Conservation (phyloP, 2,329 filamentous ascomycete species). For the Talaromyces funiculosus region DNA sequence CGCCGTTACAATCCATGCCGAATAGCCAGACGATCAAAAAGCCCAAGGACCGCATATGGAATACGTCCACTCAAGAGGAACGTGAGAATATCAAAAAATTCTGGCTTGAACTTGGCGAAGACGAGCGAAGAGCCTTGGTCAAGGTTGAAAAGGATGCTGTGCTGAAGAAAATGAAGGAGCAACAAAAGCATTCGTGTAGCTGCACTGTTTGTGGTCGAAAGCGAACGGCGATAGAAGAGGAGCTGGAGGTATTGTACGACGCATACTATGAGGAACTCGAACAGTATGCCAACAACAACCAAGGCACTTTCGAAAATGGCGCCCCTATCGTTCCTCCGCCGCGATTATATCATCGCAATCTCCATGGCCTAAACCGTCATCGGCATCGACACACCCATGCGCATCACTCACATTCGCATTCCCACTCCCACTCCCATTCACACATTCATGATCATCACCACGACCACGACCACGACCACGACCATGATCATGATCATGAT, state of each 20-base stretch:
- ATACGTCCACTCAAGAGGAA: constrained; percentile 88
- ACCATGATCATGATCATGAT: not conserved
- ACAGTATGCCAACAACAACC: constrained; percentile 85
- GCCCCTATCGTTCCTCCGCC: constrained; percentile 64
- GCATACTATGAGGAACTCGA: constrained; percentile 98
- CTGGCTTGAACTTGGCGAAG: constrained; percentile 90
- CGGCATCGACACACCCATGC: constrained; percentile 51
- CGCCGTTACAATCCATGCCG: constrained; percentile 38
- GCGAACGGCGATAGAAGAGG: constrained; percentile 93
- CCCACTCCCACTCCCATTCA: constrained; percentile 1
- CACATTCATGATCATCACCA: constrained; percentile 5
- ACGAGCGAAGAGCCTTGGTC: constrained; percentile 88
- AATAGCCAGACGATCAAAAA: constrained; percentile 26
- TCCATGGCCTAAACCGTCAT: constrained; percentile 51
- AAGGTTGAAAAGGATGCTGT: constrained; percentile 99
- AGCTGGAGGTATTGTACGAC: constrained; percentile 94
- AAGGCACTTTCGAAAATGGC: constrained; percentile 55
- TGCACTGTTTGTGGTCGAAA: constrained; percentile 96
- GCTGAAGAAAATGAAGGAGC: constrained; percentile 98
- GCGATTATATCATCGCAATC: constrained; percentile 55
- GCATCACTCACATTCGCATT: constrained; percentile 14
- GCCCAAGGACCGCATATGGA: constrained; percentile 88
- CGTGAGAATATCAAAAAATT: constrained; percentile 97
- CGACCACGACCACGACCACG: not conserved
- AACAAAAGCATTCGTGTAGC: constrained; percentile 98